Evolutionary conservation across 1,284 basidiomycete genomes (phyloP).

Genomic region (Ganoderma meredithae): DNA sequence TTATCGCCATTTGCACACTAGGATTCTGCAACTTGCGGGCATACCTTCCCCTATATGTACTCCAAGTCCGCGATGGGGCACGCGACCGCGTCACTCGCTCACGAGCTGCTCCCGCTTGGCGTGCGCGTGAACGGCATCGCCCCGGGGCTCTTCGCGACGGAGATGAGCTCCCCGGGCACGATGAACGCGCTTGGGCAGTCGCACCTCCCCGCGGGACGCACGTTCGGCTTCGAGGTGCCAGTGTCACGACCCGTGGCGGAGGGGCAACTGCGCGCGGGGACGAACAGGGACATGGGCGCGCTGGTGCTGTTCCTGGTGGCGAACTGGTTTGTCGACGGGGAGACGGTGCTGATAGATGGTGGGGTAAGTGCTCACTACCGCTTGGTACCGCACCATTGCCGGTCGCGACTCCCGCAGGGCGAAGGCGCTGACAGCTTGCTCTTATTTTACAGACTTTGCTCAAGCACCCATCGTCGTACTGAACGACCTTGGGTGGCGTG

Average conservation of each 20-base stretch:
- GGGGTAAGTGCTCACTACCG: slow-evolving; percentile 45
- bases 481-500: too few species aligned
- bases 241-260: slow-evolving; percentile 34
- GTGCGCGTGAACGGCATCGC: slow-evolving; percentile 65
- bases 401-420: background rate
- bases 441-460: slow-evolving; percentile 43
- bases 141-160: slow-evolving; percentile 47
- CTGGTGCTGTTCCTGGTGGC: slow-evolving; percentile 55
- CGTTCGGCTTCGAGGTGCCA: slow-evolving; percentile 45
- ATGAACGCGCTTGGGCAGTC: slow-evolving; percentile 45
- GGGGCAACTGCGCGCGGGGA: slow-evolving; percentile 43
- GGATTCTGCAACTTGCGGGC: slow-evolving; percentile 51
- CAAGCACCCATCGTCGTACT: slow-evolving; percentile 53
- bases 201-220: slow-evolving; percentile 33
- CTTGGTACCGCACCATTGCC: background rate
- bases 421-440: background rate
- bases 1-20: slow-evolving; percentile 18
- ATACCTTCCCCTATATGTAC: slow-evolving; percentile 55
- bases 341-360: slow-evolving; percentile 61
- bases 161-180: slow-evolving; percentile 45
- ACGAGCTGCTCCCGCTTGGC: slow-evolving; percentile 58
- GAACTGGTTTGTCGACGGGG: slow-evolving; percentile 59
- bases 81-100: slow-evolving; percentile 54
- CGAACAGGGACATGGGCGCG: slow-evolving; percentile 53
- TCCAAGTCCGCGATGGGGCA: slow-evolving; percentile 61